Base-by-base conservation (phyloP, 228 moss, liverwort and hornwort genomes). In the Sphagnum fallax region DNA sequence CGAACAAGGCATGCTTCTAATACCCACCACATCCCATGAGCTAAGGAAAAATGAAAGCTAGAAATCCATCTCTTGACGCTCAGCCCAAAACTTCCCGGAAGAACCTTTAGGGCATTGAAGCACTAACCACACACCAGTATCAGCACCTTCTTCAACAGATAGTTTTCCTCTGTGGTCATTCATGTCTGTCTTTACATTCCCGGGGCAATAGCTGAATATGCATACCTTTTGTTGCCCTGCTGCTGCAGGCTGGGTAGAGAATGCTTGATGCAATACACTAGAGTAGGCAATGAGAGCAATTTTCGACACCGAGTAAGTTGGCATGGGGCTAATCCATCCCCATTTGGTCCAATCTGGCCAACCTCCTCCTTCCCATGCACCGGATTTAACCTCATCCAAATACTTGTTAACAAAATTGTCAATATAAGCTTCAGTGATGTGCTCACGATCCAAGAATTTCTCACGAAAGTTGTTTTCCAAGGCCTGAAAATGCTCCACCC, bases 141-240 rank as follows among this genome's bases (percentile, higher is more conserved):
- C 15, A 59, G 72, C 82, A 1, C 77, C 82, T 0, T 48, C 72
- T 4, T 18, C 72, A 9, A 80, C 0, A 65, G 82, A 73, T 8
- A 75, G 75, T 4, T 57, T 85, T 47, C 85, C 85, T 7, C 58
- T 70, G 5, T 79, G 69, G 0, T 80, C 85, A 0, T 77, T 84
- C 82, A 88, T 67, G 11, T 85, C 80, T 0, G 84, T 85, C 18
- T 73, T 72, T 16, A 76, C 83, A 72, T 10, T 65, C 3, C 88
- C 88, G 0, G 85, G 88, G 14, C 82, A 85, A 14, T 76, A 71
- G 75, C 79, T 80, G 72, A 82, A 69, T 10, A 86, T 75, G 47
- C 51, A 68, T 7, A 85, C 49, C 62, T 61, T 69, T 49, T 65
- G 64, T 32, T 32, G 32, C 8, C 55, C 12, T 12, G 8, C 55